phyloP scores from a whole-genome alignment of 495 filamentous ascomycete genomes.

The Aspergillus ostianus region DNA sequence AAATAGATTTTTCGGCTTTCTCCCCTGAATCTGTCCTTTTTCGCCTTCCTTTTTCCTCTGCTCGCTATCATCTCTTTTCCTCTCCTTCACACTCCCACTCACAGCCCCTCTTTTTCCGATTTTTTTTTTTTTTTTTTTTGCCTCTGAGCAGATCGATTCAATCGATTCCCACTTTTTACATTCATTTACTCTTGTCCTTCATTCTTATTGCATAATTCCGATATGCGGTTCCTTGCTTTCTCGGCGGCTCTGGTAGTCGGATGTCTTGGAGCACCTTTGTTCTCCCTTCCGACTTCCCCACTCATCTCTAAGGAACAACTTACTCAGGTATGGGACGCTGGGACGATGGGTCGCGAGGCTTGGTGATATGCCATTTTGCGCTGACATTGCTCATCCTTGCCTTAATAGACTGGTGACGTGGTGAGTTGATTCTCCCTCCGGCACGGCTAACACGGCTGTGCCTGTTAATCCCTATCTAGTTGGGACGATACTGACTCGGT shows the following conservation, averaged over 20 bases:
- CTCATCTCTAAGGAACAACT: conserved; percentile 4
- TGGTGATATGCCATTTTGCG: background rate
- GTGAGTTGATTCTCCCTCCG: conserved; percentile 5
- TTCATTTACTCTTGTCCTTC: background rate
- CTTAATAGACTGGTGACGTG: conserved; percentile 14
- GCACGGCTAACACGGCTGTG: background rate
- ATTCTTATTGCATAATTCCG: background rate
- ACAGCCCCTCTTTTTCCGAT: background rate
- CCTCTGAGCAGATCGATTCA: background rate
- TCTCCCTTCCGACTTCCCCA: background rate
- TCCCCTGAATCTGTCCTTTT: background rate
- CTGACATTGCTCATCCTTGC: conserved; percentile 8
- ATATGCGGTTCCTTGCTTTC: conserved; percentile 3
- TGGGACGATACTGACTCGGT: background rate
- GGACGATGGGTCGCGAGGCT: background rate
- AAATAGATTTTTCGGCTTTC: background rate
- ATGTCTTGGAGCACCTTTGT: conserved; percentile 3
- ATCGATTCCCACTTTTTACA: background rate
- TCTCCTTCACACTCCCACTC: background rate
- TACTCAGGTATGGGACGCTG: background rate
- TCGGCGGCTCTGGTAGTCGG: conserved; percentile 1
- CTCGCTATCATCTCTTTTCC: background rate
- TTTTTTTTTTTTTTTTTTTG: background rate
- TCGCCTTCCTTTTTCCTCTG: background rate
- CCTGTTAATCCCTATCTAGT: background rate